phyloP scores from a whole-genome alignment of 345 rosid species.

The Stellera chamaejasme region DNA sequence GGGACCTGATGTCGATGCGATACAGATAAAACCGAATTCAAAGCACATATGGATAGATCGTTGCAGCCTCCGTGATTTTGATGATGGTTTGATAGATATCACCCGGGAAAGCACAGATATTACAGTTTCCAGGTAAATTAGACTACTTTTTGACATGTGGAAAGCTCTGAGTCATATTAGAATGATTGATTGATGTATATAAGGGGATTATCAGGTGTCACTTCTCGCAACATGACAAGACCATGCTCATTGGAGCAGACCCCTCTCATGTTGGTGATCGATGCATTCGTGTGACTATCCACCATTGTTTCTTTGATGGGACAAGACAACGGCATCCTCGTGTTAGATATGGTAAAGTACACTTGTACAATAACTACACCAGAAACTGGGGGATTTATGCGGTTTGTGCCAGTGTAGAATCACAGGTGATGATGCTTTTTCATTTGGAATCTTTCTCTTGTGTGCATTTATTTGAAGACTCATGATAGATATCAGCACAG shows the following conservation, averaged over 20 bases:
- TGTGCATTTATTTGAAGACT: slow-evolving; percentile 1
- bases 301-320: slow-evolving; percentile 90
- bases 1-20: slow-evolving; percentile 81
- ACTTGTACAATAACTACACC: slow-evolving; percentile 83
- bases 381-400: slow-evolving; percentile 91
- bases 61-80: slow-evolving; percentile 76
- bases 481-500: neutral
- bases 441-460: neutral
- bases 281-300: slow-evolving; percentile 83
- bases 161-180: neutral
- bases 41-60: slow-evolving; percentile 89
- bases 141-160: neutral
- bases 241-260: slow-evolving; percentile 86
- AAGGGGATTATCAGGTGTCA: slow-evolving; percentile 49
- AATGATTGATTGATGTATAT: slow-evolving; percentile 12
- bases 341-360: slow-evolving; percentile 78
- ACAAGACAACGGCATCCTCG: slow-evolving; percentile 95
- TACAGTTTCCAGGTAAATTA: slow-evolving; percentile 69
- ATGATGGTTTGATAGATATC: slow-evolving; percentile 93
- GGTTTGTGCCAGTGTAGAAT: slow-evolving; percentile 85
- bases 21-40: slow-evolving; percentile 92
- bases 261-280: slow-evolving; percentile 66
- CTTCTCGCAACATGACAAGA: slow-evolving; percentile 78
- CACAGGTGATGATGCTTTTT: slow-evolving; percentile 47
- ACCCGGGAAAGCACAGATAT: slow-evolving; percentile 90